phyloP scores from a whole-genome alignment of 208 protist genomes.

The Trichomonas gallinae region DNA sequence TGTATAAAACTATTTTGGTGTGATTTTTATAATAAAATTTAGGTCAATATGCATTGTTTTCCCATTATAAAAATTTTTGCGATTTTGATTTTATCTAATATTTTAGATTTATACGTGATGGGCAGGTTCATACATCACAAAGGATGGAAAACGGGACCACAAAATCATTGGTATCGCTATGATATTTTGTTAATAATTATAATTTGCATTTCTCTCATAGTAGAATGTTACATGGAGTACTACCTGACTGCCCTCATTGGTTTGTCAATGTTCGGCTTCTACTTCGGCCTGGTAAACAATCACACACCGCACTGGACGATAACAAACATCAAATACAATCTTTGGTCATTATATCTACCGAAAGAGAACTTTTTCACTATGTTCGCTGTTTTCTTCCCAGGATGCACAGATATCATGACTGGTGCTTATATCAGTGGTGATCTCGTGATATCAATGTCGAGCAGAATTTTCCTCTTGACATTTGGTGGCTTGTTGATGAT shows the following conservation, averaged over 20 bases:
- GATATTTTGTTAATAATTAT: background rate
- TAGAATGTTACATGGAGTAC: background rate
- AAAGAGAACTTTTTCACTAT: background rate
- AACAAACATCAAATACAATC: background rate
- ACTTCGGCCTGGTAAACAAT: too few species aligned
- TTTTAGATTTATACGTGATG: too few species aligned
- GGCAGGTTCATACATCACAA: too few species aligned
- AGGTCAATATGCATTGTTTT: too few species aligned
- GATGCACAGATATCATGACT: conserved; percentile 59
- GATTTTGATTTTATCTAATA: too few species aligned
- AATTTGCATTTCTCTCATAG: background rate
- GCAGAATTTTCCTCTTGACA: background rate
- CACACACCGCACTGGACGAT: background rate
- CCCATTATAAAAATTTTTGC: too few species aligned
- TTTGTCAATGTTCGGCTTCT: background rate
- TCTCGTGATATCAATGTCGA: conserved; percentile 29
- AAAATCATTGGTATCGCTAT: background rate
- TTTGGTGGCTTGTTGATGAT: conserved; percentile 19
- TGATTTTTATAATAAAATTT: too few species aligned
- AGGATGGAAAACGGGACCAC: background rate
- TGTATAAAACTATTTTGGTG: too few species aligned
- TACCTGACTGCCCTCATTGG: background rate
- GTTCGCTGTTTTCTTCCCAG: conserved; percentile 55
- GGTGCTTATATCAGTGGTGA: conserved; percentile 54
- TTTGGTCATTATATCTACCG: background rate